These are phyloP conservation scores for Claviceps quebecensis DNA, from an alignment of 2,329 filamentous ascomycete genomes.

Conservation along the genomic window DNA sequence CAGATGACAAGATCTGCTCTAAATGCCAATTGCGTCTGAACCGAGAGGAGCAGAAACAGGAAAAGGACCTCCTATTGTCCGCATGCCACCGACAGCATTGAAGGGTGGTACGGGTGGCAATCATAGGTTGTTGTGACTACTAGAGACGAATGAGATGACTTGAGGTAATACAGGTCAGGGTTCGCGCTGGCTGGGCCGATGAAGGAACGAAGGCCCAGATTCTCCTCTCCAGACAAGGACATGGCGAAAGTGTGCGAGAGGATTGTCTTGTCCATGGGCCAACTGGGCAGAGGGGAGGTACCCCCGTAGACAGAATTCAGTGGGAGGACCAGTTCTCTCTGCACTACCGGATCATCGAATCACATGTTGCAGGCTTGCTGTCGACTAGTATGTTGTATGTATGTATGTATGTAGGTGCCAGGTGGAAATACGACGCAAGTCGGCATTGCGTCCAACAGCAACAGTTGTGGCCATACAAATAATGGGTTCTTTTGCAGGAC, in stretches of 20 bases:
- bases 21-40: not conserved
- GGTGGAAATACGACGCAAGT: conserved; percentile 2
- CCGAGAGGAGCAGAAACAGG: not conserved
- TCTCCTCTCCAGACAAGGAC: not conserved
- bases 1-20: not conserved
- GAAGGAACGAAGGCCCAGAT: not conserved
- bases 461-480: not conserved
- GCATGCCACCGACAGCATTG: not conserved
- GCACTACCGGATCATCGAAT: not conserved
- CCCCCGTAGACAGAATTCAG: not conserved
- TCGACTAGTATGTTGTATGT: not conserved
- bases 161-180: conserved; percentile 1
- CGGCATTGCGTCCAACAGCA: not conserved
- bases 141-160: conserved; percentile 3
- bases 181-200: conserved; percentile 1
- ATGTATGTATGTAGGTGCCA: not conserved
- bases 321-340: conserved; percentile 1
- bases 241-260: not conserved
- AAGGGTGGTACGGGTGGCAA: not conserved
- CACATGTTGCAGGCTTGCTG: conserved; percentile 1
- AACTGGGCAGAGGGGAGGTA: not conserved
- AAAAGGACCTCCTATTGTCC: not conserved
- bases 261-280: not conserved
- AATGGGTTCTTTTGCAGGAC: not conserved
- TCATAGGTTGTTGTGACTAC: conserved; percentile 5